Evolutionary conservation across 2,329 filamentous ascomycete genomes (phyloP), one percentile per base, ranked within the genome.

Genomic region (Trichoderma hamatum): DNA sequence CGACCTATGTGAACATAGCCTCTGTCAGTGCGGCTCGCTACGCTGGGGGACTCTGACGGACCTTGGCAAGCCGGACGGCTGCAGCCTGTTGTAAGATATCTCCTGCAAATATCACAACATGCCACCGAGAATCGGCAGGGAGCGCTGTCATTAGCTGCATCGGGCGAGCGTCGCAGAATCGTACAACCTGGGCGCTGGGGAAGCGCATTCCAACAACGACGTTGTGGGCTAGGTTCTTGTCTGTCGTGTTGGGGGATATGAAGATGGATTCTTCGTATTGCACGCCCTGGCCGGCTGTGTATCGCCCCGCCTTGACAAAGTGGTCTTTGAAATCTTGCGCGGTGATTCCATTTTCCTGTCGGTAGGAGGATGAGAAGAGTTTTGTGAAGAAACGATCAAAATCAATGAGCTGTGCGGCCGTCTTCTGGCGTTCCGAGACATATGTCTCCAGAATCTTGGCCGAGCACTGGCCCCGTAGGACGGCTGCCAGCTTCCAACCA

Each of bases 361-460:
- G 34, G 24, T 60, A 60, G 24, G 56, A 60, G 16, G 56, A 43
- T 10, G 56, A 60, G 16, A 60, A 60, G 16, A 60, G 56, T 11
- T 60, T 60, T 28, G 56, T 60, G 13, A 60, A 60, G 34, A 60
- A 60, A 43, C 56, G 56, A 39, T 60, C 56, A 60, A 60, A 60
- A 43, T 60, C 34, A 16, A 60, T 60, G 1, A 60, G 34, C 24
- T 60, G 56, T 3, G 34, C 56, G 4, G 56, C 56, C 34, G 56
- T 60, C 36, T 60, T 60, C 56, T 60, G 34, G 34, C 56, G 56
- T 9, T 60, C 56, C 10, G 56, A 60, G 9, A 60, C 24, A 60
- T 60, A 60, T 21, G 56, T 60, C 24, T 43, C 21, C 16, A 60
- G 56, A 43, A n/a, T 60, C 24, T 5, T 43, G 34, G 56, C 34